Evolutionary conservation across 495 filamentous ascomycete genomes (phyloP), one percentile per base, ranked within the genome.

Genomic region (Margaritispora aquatica): DNA sequence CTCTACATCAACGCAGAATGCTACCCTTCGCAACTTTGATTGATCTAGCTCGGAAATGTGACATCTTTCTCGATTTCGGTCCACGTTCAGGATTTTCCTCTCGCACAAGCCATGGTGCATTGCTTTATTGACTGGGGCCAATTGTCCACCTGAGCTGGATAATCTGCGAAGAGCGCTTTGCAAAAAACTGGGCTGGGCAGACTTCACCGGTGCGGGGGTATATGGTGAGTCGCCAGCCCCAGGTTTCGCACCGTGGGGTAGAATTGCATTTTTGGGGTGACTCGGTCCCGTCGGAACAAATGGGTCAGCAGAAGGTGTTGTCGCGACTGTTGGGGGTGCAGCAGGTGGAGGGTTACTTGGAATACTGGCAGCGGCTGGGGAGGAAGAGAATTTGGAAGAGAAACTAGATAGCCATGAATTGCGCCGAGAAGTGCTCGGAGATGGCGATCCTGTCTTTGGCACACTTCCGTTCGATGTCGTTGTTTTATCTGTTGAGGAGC

Each of bases 1-100:
- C 73, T 98, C 94, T 13, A 98, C 94, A 70, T 98, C 94, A 2
- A 98, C 94, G 63, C 88, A 96, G 65, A 98, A 98, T 1, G 92
- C 88, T 1, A 98, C 94, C 31, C 89, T 80, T 21, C 91, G 80
- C 29, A 98, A 72, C 61, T 94, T 96, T 19, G 80, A 81, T 60
- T 87, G 85, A 59, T 93, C 84, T 21, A 98, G 72, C 61, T 94
- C 91, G 26, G 83, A 77, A 24, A 97, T 83, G 17, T 81, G 79
- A 68, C 90, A 94, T 41, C 94, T 74, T 66, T 95, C 86, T 27
- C 94, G 80, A 62, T 84, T 79, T 21, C 73, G 81, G 66, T 98
- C 91, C 38, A 96, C 76, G 67, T 98, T 98, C 77, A 97, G 77
- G 20, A 96, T 83, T 58, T 79, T 82, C 44, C 94, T 79, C 61